A percentile compares a stretch with the other conserved stretches of the same genome.
Evolutionary conservation across 2,329 filamentous ascomycete genomes (phyloP).

Genomic region (Ophiosphaerella narmari): DNA sequence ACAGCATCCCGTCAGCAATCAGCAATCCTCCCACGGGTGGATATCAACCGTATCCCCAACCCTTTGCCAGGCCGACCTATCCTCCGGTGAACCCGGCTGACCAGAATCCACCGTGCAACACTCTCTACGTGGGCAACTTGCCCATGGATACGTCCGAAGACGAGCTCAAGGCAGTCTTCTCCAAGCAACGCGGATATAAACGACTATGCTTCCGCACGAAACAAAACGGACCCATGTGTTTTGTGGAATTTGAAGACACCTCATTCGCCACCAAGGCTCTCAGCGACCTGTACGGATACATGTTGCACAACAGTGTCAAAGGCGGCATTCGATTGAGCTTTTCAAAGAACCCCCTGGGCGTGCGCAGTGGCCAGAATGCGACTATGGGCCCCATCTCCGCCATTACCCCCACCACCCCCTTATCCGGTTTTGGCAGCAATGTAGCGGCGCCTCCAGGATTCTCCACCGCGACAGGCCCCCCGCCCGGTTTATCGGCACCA

Average conservation of each 20-base stretch:
- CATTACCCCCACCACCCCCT: slow-evolving; percentile 56
- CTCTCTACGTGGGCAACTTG: slow-evolving; percentile 95
- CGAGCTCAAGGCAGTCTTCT: slow-evolving; percentile 91
- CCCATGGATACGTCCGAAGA: slow-evolving; percentile 92
- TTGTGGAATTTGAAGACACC: slow-evolving; percentile 96
- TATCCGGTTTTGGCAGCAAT: slow-evolving; percentile 62
- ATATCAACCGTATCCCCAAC: slow-evolving; percentile 61
- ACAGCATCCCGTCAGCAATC: slow-evolving; percentile 64
- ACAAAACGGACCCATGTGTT: slow-evolving; percentile 96
- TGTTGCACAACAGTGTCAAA: slow-evolving; percentile 88
- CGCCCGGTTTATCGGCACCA: slow-evolving; percentile 77
- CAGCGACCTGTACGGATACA: slow-evolving; percentile 84
- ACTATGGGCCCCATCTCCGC: slow-evolving; percentile 57
- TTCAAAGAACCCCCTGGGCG: slow-evolving; percentile 94
- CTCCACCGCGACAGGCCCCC: slow-evolving; percentile 73
- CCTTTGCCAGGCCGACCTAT: slow-evolving; percentile 69
- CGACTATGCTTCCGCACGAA: slow-evolving; percentile 93
- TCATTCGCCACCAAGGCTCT: slow-evolving; percentile 90
- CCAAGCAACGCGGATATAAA: slow-evolving; percentile 92
- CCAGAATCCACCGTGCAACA: slow-evolving; percentile 97
- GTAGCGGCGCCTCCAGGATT: slow-evolving; percentile 63
- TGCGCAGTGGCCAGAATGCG: slow-evolving; percentile 74
- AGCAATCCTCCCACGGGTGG: slow-evolving; percentile 54
- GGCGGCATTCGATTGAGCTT: slow-evolving; percentile 95
- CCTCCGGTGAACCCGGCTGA: slow-evolving; percentile 93